Conservation (phyloP, 768 basidiomycete species). For the Tulasnella calospora region DNA sequence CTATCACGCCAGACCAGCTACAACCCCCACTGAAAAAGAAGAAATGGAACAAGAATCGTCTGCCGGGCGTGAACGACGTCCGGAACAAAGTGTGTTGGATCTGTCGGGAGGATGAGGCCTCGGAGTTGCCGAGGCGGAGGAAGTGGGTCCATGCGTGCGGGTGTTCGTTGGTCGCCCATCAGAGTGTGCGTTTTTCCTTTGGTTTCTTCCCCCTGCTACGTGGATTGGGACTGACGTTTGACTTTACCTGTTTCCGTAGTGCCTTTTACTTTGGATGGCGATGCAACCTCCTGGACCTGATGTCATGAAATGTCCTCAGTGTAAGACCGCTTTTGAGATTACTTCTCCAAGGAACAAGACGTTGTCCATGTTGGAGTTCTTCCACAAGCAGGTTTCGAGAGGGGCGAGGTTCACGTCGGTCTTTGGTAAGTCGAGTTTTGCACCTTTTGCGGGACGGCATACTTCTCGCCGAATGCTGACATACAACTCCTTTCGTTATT, state of each 20-base stretch:
- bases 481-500: background rate
- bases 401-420: conserved; percentile 8
- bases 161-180: conserved; percentile 24
- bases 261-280: conserved; percentile 21
- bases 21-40: background rate
- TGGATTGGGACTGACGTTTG: background rate
- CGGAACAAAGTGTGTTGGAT: conserved; percentile 25
- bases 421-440: background rate
- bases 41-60: background rate
- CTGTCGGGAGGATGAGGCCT: conserved; percentile 17
- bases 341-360: background rate
- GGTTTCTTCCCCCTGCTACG: background rate
- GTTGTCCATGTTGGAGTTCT: background rate
- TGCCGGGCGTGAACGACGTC: conserved; percentile 18
- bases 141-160: conserved; percentile 21
- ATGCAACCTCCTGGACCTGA: conserved; percentile 11
- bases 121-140: background rate
- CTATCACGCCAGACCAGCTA: background rate
- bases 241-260: background rate
- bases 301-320: conserved; percentile 17
- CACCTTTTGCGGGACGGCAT: background rate
- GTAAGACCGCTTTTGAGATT: conserved; percentile 7
- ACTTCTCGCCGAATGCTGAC: background rate
- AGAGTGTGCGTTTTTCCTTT: background rate
- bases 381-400: conserved; percentile 1